A percentile compares a stretch with the other conserved stretches of the same genome.
Evolutionary conservation across 805 yeast genomes (phyloP).

Genomic region (Starmerella davenportii): DNA sequence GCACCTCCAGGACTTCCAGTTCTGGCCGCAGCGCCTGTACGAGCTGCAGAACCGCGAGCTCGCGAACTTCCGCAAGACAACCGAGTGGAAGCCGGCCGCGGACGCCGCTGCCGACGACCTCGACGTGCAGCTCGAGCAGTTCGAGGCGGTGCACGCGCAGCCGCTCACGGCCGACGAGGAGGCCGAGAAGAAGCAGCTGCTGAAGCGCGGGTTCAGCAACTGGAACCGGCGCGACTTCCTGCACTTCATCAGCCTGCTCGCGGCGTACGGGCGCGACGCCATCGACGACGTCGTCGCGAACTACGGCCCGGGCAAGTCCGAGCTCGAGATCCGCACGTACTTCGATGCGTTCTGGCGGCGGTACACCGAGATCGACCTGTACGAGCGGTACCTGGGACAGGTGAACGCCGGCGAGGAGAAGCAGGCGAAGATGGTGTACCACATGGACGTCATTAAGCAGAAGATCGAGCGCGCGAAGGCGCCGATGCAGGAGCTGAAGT

Average conservation of each 20-base stretch:
- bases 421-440: slow-evolving; percentile 42
- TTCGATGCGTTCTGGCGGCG: slow-evolving; percentile 67
- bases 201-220: slow-evolving; percentile 51
- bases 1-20: slow-evolving; percentile 76
- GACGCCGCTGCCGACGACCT: slow-evolving; percentile 29
- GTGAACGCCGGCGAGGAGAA: slow-evolving; percentile 84
- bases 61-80: slow-evolving; percentile 52
- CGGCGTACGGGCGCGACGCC: slow-evolving; percentile 67
- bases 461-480: slow-evolving; percentile 52
- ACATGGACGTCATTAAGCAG: slow-evolving; percentile 60
- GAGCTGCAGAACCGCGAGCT: slow-evolving; percentile 70
- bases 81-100: slow-evolving; percentile 49
- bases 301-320: slow-evolving; percentile 54
- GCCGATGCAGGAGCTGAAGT: slow-evolving; percentile 62
- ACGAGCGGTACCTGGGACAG: slow-evolving; percentile 61
- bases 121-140: slow-evolving; percentile 36
- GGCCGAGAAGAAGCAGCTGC: slow-evolving; percentile 40
- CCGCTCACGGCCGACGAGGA: slow-evolving; percentile 69
- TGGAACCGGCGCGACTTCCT: slow-evolving; percentile 84
- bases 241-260: slow-evolving; percentile 54
- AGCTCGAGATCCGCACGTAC: slow-evolving; percentile 63
- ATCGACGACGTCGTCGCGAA: slow-evolving; percentile 54
- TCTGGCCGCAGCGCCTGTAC: slow-evolving; percentile 57
- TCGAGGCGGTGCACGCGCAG: slow-evolving; percentile 57
- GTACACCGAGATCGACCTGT: slow-evolving; percentile 67